These are phyloP conservation scores for Spathaspora passalidarum DNA, from an alignment of 805 yeast species.

Conservation along the genomic window DNA sequence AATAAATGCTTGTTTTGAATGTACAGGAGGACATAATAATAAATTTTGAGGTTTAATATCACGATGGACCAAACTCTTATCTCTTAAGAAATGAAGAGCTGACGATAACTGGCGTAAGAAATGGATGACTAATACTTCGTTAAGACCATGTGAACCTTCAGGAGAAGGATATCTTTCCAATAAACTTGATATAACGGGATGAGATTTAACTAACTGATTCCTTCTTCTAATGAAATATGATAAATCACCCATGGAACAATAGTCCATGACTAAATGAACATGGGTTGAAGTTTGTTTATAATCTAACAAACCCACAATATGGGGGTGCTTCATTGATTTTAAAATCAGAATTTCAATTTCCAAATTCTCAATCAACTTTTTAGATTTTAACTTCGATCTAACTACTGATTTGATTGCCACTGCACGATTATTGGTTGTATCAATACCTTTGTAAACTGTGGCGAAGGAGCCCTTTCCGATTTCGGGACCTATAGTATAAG, in stretches of 20 bases:
- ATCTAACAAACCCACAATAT: constrained; percentile 83
- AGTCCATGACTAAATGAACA: constrained; percentile 92
- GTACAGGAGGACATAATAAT: constrained; percentile 77
- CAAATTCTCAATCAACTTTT: constrained; percentile 83
- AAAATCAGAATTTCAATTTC: constrained; percentile 90
- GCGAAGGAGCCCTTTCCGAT: constrained; percentile 97
- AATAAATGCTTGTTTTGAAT: constrained; percentile 57
- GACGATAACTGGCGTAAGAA: constrained; percentile 83
- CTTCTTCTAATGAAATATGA: constrained; percentile 81
- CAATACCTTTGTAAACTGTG: constrained; percentile 82
- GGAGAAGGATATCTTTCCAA: constrained; percentile 84
- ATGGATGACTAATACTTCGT: constrained; percentile 74
- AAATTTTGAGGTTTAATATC: constrained; percentile 94
- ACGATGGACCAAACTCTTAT: constrained; percentile 84
- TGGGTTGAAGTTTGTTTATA: constrained; percentile 74
- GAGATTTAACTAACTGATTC: constrained; percentile 64
- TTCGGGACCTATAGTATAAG: constrained; percentile 67
- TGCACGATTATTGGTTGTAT: constrained; percentile 48
- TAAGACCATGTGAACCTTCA: constrained; percentile 70
- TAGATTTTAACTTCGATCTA: constrained; percentile 75
- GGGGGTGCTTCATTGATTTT: constrained; percentile 87
- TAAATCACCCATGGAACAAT: constrained; percentile 92
- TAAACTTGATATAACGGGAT: constrained; percentile 75
- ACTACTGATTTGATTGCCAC: constrained; percentile 91
- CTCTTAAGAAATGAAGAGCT: constrained; percentile 78